Conservation (phyloP, 768 basidiomycete genomes). For the Suillus ampliporus region DNA sequence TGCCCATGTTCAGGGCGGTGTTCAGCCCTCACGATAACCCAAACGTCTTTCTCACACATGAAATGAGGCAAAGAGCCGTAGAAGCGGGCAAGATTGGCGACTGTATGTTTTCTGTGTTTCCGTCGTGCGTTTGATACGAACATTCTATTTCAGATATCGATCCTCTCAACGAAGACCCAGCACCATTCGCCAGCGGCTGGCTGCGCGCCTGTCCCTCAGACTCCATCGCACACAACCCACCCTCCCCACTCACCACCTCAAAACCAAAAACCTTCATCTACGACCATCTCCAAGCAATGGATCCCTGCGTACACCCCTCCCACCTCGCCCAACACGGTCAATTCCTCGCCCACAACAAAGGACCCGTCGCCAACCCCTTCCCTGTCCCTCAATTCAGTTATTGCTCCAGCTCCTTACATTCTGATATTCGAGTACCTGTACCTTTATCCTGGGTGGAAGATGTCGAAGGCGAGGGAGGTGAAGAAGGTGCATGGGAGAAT, state of each 20-base stretch:
- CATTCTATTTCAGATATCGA: background rate
- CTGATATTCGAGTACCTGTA: slow-evolving; percentile 52
- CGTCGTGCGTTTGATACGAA: no score
- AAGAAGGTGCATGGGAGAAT: slow-evolving; percentile 64
- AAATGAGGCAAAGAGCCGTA: slow-evolving; percentile 36
- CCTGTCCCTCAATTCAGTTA: slow-evolving; percentile 56
- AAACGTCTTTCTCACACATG: slow-evolving; percentile 41
- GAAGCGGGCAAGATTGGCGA: slow-evolving; percentile 32
- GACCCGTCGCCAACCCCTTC: slow-evolving; percentile 44
- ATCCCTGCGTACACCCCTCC: slow-evolving; percentile 45
- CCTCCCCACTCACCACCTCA: slow-evolving; percentile 18
- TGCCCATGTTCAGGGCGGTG: slow-evolving; percentile 54
- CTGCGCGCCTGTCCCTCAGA: slow-evolving; percentile 43
- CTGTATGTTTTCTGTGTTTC: background rate
- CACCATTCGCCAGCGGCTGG: slow-evolving; percentile 35
- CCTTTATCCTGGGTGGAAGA: slow-evolving; percentile 53
- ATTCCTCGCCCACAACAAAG: slow-evolving; percentile 49
- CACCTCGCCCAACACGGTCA: slow-evolving; percentile 51
- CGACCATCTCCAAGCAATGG: slow-evolving; percentile 42
- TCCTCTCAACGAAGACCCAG: background rate
- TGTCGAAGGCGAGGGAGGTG: slow-evolving; percentile 47
- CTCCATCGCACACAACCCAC: slow-evolving; percentile 39
- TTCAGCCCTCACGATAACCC: slow-evolving; percentile 52
- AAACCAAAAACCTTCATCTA: slow-evolving; percentile 32
- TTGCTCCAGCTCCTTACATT: slow-evolving; percentile 51